Evolutionary conservation across 2,329 filamentous ascomycete species (phyloP), one percentile per base, ranked within the genome.

Genomic region (Lachnellula occidentalis): DNA sequence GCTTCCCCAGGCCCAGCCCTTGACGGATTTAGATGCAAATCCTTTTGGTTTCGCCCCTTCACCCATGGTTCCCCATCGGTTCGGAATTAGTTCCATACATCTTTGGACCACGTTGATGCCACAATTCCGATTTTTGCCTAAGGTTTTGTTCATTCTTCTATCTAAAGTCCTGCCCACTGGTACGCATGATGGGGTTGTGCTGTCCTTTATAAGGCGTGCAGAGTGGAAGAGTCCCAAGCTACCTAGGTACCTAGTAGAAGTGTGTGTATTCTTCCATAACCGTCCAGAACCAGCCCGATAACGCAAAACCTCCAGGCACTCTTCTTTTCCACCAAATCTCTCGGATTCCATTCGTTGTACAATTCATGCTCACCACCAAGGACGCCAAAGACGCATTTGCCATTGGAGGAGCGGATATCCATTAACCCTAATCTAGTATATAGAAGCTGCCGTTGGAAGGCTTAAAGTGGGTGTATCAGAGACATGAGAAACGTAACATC

Each of bases 401-500:
- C 54, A 50, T 49, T 48, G 46, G 54, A 60, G 59, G 41, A 57
- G 55, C 58, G 54, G 55, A 61, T 61, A 50, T 65, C 57, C 61
- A 64, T 62, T 65, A 57, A 58, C 59, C 65, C 64, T 64, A 65
- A 63, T 61, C 61, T 66, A 61, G 54, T 64, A 65, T 59, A 64
- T 64, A 53, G 61, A 65, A 65, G 48, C 48, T 54, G 53, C 55
- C 50, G 54, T 56, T 57, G 48, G 51, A 61, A 59, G 55, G 57
- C 61, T 59, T 50, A 59, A 58, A 61, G 58, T 59, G 58, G 45
- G 49, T 58, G 58, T 63, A 58, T 66, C 53, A 64, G 60, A 64
- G 58, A 69, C 60, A 63, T 66, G 56, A 31, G 27, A 66, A 62
- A 60, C 67, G 60, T 69, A 63, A 68, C 59, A 66, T 69, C 65